Conservation (phyloP, 352 stramenopile species). For the Pythium dissimile region DNA sequence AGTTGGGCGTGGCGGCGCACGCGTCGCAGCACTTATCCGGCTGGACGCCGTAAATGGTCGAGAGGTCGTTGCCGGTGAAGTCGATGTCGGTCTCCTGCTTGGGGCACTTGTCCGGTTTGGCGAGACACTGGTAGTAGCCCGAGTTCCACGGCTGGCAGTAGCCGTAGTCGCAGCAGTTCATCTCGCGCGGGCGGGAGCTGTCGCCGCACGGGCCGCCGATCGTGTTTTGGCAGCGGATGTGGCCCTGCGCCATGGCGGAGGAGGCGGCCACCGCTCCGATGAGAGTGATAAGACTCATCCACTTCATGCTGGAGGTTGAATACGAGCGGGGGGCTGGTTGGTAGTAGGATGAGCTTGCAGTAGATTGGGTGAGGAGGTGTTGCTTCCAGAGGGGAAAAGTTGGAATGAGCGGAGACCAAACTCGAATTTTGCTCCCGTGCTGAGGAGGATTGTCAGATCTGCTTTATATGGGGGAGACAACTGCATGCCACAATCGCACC, state of each 20-base stretch:
- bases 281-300: not conserved
- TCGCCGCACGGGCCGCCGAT: constrained; percentile 40
- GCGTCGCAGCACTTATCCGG: constrained; percentile 41
- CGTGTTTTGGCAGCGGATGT: constrained; percentile 36
- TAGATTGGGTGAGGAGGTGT: constrained; percentile 5
- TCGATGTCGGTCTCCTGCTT: constrained; percentile 43
- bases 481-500: too few species aligned
- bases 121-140: constrained; percentile 56
- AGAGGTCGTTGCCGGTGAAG: constrained; percentile 45
- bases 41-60: constrained; percentile 34
- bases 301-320: constrained; percentile 3
- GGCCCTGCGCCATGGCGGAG: not conserved
- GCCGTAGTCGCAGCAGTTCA: constrained; percentile 28
- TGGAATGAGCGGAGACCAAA: constrained; percentile 24
- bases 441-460: too few species aligned
- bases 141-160: constrained; percentile 70
- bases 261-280: not conserved
- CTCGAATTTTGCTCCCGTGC: too few species aligned
- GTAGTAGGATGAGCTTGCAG: too few species aligned
- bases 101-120: constrained; percentile 29
- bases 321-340: not conserved
- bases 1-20: constrained; percentile 31
- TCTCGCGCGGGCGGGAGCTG: constrained; percentile 25
- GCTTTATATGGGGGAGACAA: too few species aligned
- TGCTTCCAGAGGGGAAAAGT: constrained; percentile 15